Base-by-base conservation (phyloP, 1,284 basidiomycete genomes). In the Kwoniella shivajii region DNA sequence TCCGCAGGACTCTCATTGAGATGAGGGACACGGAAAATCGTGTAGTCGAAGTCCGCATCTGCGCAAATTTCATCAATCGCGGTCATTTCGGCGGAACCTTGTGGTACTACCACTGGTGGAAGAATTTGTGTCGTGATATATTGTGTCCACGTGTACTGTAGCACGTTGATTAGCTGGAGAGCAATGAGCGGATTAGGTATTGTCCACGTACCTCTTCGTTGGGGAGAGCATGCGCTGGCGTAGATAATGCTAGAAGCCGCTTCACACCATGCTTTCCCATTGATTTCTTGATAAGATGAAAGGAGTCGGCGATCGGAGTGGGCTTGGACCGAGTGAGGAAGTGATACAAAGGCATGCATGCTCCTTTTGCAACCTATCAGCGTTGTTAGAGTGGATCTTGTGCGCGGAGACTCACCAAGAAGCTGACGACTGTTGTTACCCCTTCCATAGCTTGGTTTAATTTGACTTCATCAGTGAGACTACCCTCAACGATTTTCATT, bases 21-120 rank as follows among this genome's bases (percentile, higher is more conserved):
- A 30, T 47, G 43, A 16, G 52, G 52, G 6, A 54, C 52, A 7
- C 52, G 52, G 44, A 54, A 54, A 18, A 54, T 54, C 9, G 52
- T 54, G 18, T 54, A 54, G 30, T 47, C 52, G 39, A 54, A 54
- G 9, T 47, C 34, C 6, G 30, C 36, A 26, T 54, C 52, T 3
- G 52, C 52, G 22, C 44, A 48, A n/a, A 47, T n/a, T 10, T 45
- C 30, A 13, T 6, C 44, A 11, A 54, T 54, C 4, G 44, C 45
- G n/a, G 33, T 45, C 52, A 54, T 54, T 20, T 54, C 52, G 14
- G 52, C 52, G 18, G 34, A 37, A 4, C 52, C 52, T 37, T 54
- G 52, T 11, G 52, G 52, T 7, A 54, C 34, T n/a, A 54, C 18
- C 4, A 18, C 22, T 2, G 52, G 37, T 6, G 52, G 52, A 18